Base-by-base conservation (phyloP, 139 green algal genomes). In the Yamagishiella unicocca region DNA sequence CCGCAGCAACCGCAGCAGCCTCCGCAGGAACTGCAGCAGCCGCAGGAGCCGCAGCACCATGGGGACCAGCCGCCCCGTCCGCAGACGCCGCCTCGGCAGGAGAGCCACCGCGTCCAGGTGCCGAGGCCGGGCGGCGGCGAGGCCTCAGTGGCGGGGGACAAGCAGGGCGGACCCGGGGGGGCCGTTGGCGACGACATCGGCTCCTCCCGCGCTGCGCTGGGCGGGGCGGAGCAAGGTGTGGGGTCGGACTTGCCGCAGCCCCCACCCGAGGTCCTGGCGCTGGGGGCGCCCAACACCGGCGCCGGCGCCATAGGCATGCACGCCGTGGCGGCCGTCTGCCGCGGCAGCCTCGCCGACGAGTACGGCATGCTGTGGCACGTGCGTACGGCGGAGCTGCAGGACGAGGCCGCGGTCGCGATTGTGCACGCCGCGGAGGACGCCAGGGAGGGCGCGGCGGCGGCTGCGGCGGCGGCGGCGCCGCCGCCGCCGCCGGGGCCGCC, bases 341-440 rank as follows among this genome's bases (percentile, higher is more conserved):
- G 80, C 2, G 80, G 80, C 64, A 78, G 43, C 43, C 64, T 86
- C 10, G 22, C 31, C 45, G 80, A 86, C 5, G 80, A 86, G 80
- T 86, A 86, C 80, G 80, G 43, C 80, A n/a, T 77, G 43, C 45
- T 86, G 64, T 86, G 80, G 80, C 21, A 19, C 62, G 80, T 67
- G 12, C 62, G 80, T 53, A 86, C 80, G 80, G 80, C 43, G 19
- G 64, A 53, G 5, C 64, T 86, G 31, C 64, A 50, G 64, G n/a
- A 86, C 24, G 64, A n/a, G 21, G 80, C 45, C 4, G 3, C 21
- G 64, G 0, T 86, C 27, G 80, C 43, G 24, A 33, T 55, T 27
- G 70, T 35, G 31, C 31, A 29, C 6, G 38, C 77, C 5, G 77
- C 55, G 53, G 76, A 33, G 37, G 76, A 8, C 25, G 72, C 72